These are phyloP conservation scores for Phytophthora sojae DNA, from an alignment of 352 stramenopile species.

Conservation along the genomic window DNA sequence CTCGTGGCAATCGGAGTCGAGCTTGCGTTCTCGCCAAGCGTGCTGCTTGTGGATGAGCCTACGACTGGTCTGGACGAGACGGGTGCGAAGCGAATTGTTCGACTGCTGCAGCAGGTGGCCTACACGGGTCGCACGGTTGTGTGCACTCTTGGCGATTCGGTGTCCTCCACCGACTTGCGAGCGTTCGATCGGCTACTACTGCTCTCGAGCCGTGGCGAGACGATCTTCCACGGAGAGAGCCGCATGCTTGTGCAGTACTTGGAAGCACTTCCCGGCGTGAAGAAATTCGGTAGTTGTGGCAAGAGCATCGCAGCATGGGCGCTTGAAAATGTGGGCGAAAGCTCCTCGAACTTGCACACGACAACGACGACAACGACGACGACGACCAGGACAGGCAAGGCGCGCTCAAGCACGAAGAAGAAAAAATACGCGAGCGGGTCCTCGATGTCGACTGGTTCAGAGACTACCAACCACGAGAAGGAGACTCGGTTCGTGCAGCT, in stretches of 20 bases:
- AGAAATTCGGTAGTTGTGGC: constrained; percentile 19
- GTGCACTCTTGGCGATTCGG: constrained; percentile 26
- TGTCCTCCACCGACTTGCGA: constrained; percentile 14
- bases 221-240: constrained; percentile 35
- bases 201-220: constrained; percentile 32
- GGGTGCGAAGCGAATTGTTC: constrained; percentile 24
- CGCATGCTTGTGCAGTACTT: constrained; percentile 28
- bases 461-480: constrained; percentile 16
- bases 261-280: constrained; percentile 28
- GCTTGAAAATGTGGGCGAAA: constrained; percentile 28
- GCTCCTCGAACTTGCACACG: neutral
- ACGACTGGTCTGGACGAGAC: constrained; percentile 29
- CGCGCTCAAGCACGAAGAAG: constrained; percentile 25
- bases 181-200: constrained; percentile 33
- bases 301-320: constrained; percentile 35
- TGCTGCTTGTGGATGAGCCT: constrained; percentile 36
- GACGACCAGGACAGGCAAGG: constrained; percentile 7
- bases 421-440: constrained; percentile 17
- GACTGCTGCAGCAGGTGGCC: constrained; percentile 30
- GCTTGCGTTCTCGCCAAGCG: constrained; percentile 26
- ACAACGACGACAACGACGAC: constrained; percentile 14
- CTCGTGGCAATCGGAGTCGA: constrained; percentile 40
- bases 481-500: constrained; percentile 31
- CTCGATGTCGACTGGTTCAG: constrained; percentile 10
- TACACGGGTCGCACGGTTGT: constrained; percentile 35